Evolutionary conservation across 2,329 filamentous ascomycete genomes (phyloP), one percentile per base, ranked within the genome.

Genomic region (Ophiostoma himal-ulmi): DNA sequence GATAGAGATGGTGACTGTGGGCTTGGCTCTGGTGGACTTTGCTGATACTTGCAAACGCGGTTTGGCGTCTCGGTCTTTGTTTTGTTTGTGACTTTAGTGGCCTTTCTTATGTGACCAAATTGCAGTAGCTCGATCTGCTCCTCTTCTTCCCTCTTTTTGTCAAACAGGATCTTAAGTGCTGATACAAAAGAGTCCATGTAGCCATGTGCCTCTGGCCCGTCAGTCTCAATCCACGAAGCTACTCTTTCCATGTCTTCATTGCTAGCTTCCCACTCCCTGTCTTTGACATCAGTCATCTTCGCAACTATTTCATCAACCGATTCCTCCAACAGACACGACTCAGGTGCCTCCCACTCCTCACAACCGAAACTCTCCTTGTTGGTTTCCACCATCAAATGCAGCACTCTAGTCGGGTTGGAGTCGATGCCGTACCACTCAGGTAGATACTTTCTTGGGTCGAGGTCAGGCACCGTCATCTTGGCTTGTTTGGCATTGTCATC

Each of bases 331-430:
- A 11, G 7, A n/a, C 13, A 64, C 20, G 60, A 17, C 20, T 37
- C 13, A 5, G 17, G 60, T 36, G 57, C 5, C 13, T 62, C n/a
- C 57, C 14, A 62, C 57, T 62, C 57, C 5, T 36, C 34, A 7
- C 37, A 17, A 5, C 5, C 4, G 20, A 10, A 17, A 1, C 6
- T 17, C 5, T 5, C 20, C 7, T n/a, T 14, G 34, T 34, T 3
- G 36, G 57, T 26, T 4, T 8, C 8, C n/a, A 69, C 20, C 0
- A 72, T 71, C 69, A 68, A 71, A 7, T 69, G 70, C 8, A 72
- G 52, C 44, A 71, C 34, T 2, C 22, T 22, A 5, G 11, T 13
- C 10, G 52, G 52, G 22, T 14, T 14, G n/a, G 52, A 10, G 10
- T 10, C 52, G 11, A 57, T 26, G 11, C 3, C 52, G n/a, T 57